Percentiles rank a stretch among this genome's conserved stretches.
phyloP scores from a whole-genome alignment of 148 eudicot species.

The Rhododendron mucronatum region DNA sequence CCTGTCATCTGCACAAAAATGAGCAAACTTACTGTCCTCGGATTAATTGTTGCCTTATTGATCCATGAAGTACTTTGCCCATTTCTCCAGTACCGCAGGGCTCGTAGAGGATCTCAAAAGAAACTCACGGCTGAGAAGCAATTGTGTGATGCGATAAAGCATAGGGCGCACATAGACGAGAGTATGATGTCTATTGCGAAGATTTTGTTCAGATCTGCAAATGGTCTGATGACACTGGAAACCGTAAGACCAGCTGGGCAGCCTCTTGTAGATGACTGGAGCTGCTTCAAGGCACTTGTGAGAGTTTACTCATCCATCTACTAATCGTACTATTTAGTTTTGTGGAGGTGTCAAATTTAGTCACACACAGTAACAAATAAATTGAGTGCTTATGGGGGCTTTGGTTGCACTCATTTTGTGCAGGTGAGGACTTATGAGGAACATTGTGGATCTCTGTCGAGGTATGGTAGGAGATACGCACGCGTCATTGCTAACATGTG shows the following conservation, averaged over 20 bases:
- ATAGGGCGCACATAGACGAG: conserved; percentile 70
- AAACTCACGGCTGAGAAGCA: conserved; percentile 69
- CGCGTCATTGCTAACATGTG: conserved; percentile 8
- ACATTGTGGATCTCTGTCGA: conserved; percentile 2
- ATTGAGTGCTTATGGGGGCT: background rate
- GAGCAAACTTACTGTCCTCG: background rate
- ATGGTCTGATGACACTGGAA: background rate
- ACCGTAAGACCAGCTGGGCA: background rate
- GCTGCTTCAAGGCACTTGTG: background rate
- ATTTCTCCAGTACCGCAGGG: conserved; percentile 58
- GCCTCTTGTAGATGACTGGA: conserved; percentile 9
- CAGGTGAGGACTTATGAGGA: conserved; percentile 8
- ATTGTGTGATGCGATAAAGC: conserved; percentile 73
- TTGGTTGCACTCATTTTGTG: background rate
- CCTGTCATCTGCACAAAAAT: background rate
- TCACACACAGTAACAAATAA: background rate
- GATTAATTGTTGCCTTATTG: background rate
- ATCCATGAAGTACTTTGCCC: background rate
- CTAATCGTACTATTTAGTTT: background rate
- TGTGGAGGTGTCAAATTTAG: background rate
- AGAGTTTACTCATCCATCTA: background rate
- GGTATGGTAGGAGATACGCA: conserved; percentile 7
- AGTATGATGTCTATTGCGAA: conserved; percentile 61
- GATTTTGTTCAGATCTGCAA: conserved; percentile 52
- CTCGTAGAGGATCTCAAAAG: conserved; percentile 74